Evolutionary conservation across 1,284 basidiomycete genomes (phyloP).

Genomic region (Ceratobasidium sp.): DNA sequence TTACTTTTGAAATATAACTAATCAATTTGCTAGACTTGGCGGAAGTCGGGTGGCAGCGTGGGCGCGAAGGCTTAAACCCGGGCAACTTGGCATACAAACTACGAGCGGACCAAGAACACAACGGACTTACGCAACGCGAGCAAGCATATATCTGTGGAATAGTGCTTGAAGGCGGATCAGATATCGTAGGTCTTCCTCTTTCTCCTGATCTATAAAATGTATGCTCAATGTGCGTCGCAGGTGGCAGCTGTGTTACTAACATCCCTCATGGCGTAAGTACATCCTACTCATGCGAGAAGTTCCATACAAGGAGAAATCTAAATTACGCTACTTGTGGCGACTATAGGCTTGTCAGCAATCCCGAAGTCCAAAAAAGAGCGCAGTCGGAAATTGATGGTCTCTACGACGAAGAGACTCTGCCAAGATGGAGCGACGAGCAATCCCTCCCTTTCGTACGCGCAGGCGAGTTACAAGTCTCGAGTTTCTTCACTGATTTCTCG

Average conservation of each 20-base stretch:
- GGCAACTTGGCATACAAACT: slow-evolving; percentile 24
- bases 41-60: slow-evolving; percentile 16
- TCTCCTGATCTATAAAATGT: too few species aligned
- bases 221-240: too few species aligned
- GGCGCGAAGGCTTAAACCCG: slow-evolving; percentile 2
- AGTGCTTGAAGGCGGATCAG: slow-evolving; percentile 23
- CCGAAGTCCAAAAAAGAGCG: not conserved
- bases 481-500: too few species aligned
- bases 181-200: too few species aligned
- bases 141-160: slow-evolving; percentile 3
- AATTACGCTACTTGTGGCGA: not conserved
- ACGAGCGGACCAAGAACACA: not conserved
- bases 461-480: too few species aligned
- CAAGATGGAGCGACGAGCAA: slow-evolving; percentile 18
- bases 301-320: not conserved
- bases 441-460: too few species aligned
- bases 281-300: not conserved
- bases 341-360: slow-evolving; percentile 9
- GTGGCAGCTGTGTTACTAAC: slow-evolving; percentile 16
- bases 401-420: slow-evolving; percentile 22
- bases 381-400: slow-evolving; percentile 17
- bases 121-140: slow-evolving; percentile 1
- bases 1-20: too few species aligned
- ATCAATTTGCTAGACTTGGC: not conserved
- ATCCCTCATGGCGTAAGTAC: slow-evolving; percentile 13